Base-by-base conservation (phyloP, 176 grass and related monocot genomes). In the Typha latifolia region DNA sequence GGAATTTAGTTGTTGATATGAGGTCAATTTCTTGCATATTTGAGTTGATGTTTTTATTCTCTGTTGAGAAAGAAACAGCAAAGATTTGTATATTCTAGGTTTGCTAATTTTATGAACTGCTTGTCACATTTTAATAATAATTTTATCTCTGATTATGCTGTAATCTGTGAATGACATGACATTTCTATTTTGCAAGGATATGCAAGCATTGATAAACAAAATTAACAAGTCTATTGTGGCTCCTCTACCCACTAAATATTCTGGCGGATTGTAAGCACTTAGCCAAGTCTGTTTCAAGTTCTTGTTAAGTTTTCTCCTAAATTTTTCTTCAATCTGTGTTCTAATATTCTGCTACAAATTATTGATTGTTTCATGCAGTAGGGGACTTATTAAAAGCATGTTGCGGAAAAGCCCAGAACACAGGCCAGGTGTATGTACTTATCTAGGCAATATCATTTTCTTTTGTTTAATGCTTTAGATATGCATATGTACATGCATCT, bases 361-460 rank as follows among this genome's bases (percentile, higher is more conserved):
- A 68, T 68, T 75, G 66, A 79, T 69, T 62, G 18, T 43, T 12
- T 2, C 20, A 64, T 86, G 72, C 74, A 92, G 93, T 79, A 85
- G 85, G 71, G 93, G 85, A 69, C 88, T 97, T 15, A 74, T 97
- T 51, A 97, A 89, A 80, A 97, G 88, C 80, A 97, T 97, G 93
- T 43, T 92, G 51, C 80, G 88, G 15, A 97, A 75, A 69, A 92
- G 66, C 70, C 93, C 93, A 74, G 85, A 97, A 69, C 88, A 92
- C 50, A 97, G 93, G 64, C 93, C 88, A 82, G 91, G 85, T 84
- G 93, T 96, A 96, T 47, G 79, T 68, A 66, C 48, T 70, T 22
- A 18, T 75, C 77, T 23, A 66, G 22, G 10, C 21, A 66, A 3
- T 50, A 47, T 20, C 12, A 31, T 22, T 59, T 32, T 51, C 15